Base-by-base conservation (phyloP, 805 yeast species). In the Starmerella bacillaris region DNA sequence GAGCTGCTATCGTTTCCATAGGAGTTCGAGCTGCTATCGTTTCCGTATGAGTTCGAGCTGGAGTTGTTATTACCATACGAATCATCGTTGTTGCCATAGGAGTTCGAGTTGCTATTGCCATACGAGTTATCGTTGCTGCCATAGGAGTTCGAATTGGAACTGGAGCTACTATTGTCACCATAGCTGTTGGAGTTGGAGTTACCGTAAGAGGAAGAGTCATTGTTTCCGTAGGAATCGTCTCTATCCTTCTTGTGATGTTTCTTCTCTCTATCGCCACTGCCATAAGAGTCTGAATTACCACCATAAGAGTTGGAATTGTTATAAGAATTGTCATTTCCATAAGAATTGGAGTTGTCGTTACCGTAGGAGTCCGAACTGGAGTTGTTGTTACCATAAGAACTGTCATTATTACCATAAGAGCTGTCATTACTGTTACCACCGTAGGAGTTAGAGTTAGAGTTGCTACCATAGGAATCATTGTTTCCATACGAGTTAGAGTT, bases 91-190 rank as follows among this genome's bases (percentile, higher is more conserved):
- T 24, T 24, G 30, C 16, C 31, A 18, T 26, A 26, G 5, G 29
- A 26, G 26, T 22, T 22, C 12, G 26, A 22, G 18, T 17, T 19
- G 22, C 9, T 8, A 26, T 30, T 17, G 24, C 15, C n/a, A 26
- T 30, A 7, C 14, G 14, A 6, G 37, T 31, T 33, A 14, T 37
- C 38, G 17, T 32, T 31, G 34, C n/a, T 24, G 12, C 37, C 35
- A 18, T 35, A 30, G 37, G 16, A 9, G 16, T 21, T 24, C 19
- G 31, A 30, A 17, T 3, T 14, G 6, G 30, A 20, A 20, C 14
- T 5, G 5, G 12, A 11, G 32, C 32, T 30, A 21, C 33, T 30
- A 29, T 15, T 27, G 36, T 21, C 17, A 33, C 17, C 21, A 33
- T 19, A 18, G 24, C 16, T 11, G 31, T 16, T 18, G 5, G 21